Percentiles rank a stretch among this genome's conserved stretches.
Evolutionary conservation across 2,329 filamentous ascomycete species (phyloP).

Genomic region (Nigrospora sphaerica): DNA sequence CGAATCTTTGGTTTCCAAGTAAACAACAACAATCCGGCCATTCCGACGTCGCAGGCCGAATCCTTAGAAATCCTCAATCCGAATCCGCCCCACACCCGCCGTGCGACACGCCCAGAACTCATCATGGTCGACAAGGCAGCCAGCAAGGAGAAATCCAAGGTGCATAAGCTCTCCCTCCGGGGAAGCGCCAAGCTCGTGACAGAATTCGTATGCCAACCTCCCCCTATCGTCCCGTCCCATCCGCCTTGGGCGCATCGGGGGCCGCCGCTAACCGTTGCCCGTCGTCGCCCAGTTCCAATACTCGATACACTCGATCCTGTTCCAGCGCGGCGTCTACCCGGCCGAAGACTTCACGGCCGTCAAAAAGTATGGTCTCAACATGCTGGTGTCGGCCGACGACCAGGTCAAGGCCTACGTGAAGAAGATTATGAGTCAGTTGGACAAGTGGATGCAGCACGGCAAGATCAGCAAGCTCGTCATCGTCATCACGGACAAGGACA

Average conservation of each 20-base stretch:
- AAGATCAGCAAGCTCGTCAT: constrained; percentile 97
- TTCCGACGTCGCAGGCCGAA: background rate
- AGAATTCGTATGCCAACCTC: constrained; percentile 67
- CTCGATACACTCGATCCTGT: constrained; percentile 94
- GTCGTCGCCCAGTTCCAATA: constrained; percentile 71
- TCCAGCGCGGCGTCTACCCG: constrained; percentile 80
- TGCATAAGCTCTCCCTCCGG: constrained; percentile 89
- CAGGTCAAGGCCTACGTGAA: constrained; percentile 99
- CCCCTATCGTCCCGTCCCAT: background rate
- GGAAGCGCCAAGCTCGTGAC: constrained; percentile 80
- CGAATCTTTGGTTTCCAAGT: background rate
- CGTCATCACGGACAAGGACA: constrained; percentile 95
- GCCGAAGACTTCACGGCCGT: constrained; percentile 95
- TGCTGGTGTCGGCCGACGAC: constrained; percentile 94
- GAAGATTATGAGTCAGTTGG: constrained; percentile 96
- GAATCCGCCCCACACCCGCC: no score
- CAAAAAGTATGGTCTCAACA: constrained; percentile 99
- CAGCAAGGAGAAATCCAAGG: constrained; percentile 71
- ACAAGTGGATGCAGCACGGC: constrained; percentile 94
- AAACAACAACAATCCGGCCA: constrained; percentile 1
- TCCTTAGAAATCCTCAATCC: no score
- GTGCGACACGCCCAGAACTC: background rate
- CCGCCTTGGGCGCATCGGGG: background rate
- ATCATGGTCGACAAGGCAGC: constrained; percentile 15
- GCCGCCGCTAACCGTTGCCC: background rate